Evolutionary conservation across 495 filamentous ascomycete species (phyloP).

Genomic region (Sphaerosporella brunnea): DNA sequence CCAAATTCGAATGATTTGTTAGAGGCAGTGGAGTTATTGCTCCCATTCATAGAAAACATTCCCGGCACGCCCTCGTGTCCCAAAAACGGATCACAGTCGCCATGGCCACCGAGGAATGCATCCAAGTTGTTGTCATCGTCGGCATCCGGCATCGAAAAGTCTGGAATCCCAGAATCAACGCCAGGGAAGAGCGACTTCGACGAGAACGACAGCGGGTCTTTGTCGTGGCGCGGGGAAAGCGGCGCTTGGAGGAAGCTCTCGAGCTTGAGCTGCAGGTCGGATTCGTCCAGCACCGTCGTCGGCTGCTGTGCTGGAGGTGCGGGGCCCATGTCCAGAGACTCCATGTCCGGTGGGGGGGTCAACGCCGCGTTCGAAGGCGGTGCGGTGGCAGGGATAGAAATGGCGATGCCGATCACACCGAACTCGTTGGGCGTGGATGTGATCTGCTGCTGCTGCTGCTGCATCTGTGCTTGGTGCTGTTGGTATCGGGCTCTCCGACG

Average conservation of each 20-base stretch:
- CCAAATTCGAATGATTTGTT: constrained; percentile 20
- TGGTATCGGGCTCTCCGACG: constrained; percentile 13
- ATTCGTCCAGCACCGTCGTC: constrained; percentile 11
- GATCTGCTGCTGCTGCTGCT: neutral
- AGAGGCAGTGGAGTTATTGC: neutral
- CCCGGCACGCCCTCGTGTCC: constrained; percentile 19
- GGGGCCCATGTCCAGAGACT: constrained; percentile 5
- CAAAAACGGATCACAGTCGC: constrained; percentile 20
- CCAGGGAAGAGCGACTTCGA: neutral
- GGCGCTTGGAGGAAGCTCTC: constrained; percentile 24
- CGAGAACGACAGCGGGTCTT: neutral
- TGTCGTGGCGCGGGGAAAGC: constrained; percentile 20
- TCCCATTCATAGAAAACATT: constrained; percentile 2
- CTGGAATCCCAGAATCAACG: constrained; percentile 13
- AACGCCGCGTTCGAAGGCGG: constrained; percentile 24
- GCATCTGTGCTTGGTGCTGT: constrained; percentile 4
- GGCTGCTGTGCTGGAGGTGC: neutral
- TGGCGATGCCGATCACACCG: constrained; percentile 6
- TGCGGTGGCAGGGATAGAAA: constrained; percentile 20
- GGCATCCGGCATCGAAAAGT: constrained; percentile 22
- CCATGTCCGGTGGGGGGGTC: constrained; percentile 22
- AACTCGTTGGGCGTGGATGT: neutral
- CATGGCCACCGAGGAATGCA: constrained; percentile 13
- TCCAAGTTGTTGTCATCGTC: constrained; percentile 12
- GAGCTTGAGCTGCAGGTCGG: constrained; percentile 23